phyloP scores from a whole-genome alignment of 176 grass and related monocot species.

The Cymbopogon citratus region DNA sequence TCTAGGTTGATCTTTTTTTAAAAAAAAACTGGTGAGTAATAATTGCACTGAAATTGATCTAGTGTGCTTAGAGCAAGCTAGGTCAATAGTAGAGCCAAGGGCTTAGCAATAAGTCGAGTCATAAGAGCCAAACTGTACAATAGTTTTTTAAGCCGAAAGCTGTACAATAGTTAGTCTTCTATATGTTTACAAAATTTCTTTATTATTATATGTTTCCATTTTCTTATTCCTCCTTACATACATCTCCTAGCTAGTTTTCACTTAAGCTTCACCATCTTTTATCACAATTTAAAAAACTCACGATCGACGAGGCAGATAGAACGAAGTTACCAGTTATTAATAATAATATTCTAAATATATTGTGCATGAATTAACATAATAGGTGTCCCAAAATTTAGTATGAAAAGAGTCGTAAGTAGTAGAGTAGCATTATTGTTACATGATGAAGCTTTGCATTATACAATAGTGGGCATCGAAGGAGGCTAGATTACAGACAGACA shows the following conservation, averaged over 20 bases:
- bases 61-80: too few relatives aligned
- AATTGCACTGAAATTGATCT: too few relatives aligned
- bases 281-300: neutral
- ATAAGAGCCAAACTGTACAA: too few relatives aligned
- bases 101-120: too few relatives aligned
- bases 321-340: neutral
- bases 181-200: too few relatives aligned
- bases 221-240: too few relatives aligned
- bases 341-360: constrained; percentile 12
- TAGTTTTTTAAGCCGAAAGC: too few relatives aligned
- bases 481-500: constrained; percentile 25
- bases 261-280: neutral
- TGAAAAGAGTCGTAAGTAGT: neutral
- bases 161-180: too few relatives aligned
- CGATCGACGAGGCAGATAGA: neutral
- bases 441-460: neutral
- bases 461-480: neutral
- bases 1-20: too few relatives aligned
- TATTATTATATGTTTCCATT: too few relatives aligned
- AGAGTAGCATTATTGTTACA: constrained; percentile 1
- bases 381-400: neutral
- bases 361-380: neutral
- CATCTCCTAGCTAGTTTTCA: neutral
- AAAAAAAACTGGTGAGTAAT: too few relatives aligned
- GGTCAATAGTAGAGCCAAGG: too few relatives aligned